Conservation (phyloP, 2,329 filamentous ascomycete species). For the Aspergillus felis region DNA sequence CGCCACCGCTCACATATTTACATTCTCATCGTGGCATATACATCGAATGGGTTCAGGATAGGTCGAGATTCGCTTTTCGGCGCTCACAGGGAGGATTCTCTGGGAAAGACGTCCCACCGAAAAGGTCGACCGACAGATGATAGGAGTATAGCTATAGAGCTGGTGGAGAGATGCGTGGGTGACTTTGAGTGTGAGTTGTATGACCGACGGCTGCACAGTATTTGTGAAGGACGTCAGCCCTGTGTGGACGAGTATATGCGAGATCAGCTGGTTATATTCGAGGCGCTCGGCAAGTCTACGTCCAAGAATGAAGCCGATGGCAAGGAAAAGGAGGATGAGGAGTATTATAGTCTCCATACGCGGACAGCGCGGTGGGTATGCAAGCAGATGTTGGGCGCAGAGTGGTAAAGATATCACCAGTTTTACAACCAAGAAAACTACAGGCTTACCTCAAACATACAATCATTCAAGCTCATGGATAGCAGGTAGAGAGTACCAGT, state of each 20-base stretch:
- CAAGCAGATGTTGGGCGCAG: conserved; percentile 24
- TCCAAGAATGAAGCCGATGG: conserved; percentile 4
- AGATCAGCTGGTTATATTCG: conserved; percentile 59
- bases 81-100: no score
- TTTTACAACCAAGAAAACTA: no score
- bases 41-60: conserved; percentile 45
- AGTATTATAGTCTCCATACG: conserved; percentile 39
- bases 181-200: conserved; percentile 46
- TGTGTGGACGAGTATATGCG: conserved; percentile 54
- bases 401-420: neutral
- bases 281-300: conserved; percentile 48
- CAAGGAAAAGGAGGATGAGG: conserved; percentile 22
- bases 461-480: no score
- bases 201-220: conserved; percentile 25
- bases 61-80: conserved; percentile 51
- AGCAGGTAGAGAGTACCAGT: no score
- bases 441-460: no score
- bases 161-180: conserved; percentile 44
- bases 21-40: conserved; percentile 53
- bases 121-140: neutral
- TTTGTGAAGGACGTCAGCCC: conserved; percentile 21
- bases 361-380: conserved; percentile 45
- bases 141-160: conserved; percentile 25
- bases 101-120: neutral
- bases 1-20: conserved; percentile 47